Evolutionary conservation across 2,329 filamentous ascomycete species (phyloP).

Genomic region (Whalleya microplaca): DNA sequence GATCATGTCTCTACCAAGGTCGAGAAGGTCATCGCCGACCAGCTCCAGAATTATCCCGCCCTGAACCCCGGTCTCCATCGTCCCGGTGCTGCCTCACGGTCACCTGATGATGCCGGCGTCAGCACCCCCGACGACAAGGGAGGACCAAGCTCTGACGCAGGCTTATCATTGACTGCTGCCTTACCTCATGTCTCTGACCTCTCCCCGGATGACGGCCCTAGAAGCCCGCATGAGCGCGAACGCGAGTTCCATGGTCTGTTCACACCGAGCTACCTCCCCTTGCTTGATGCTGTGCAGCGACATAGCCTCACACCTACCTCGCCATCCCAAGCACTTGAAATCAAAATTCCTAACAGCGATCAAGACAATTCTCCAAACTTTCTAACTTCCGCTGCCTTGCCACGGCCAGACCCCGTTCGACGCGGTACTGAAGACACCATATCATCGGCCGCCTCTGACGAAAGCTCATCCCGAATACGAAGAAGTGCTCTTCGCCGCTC

Average conservation of each 20-base stretch:
- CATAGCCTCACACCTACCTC: slow-evolving; percentile 24
- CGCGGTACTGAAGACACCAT: slow-evolving; percentile 51
- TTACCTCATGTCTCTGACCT: slow-evolving; percentile 44
- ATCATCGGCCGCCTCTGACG: slow-evolving; percentile 57
- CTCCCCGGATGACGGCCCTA: slow-evolving; percentile 41
- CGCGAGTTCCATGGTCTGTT: slow-evolving; percentile 65
- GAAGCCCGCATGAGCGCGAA: slow-evolving; percentile 58
- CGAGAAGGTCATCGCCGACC: slow-evolving; percentile 50
- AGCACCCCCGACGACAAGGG: slow-evolving; percentile 22
- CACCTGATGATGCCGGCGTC: slow-evolving; percentile 16
- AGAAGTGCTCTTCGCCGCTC: slow-evolving; percentile 63
- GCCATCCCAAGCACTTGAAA: slow-evolving; percentile 21
- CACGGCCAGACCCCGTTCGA: slow-evolving; percentile 43
- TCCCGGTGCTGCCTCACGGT: slow-evolving; percentile 16
- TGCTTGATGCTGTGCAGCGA: slow-evolving; percentile 55
- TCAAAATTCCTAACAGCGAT: slow-evolving; percentile 35
- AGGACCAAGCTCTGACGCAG: slow-evolving; percentile 31
- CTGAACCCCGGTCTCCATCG: slow-evolving; percentile 44
- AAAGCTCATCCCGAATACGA: slow-evolving; percentile 52
- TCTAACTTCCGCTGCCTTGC: slow-evolving; percentile 21
- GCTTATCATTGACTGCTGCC: slow-evolving; percentile 45
- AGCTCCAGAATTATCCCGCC: slow-evolving; percentile 49
- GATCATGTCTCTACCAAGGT: slow-evolving; percentile 51
- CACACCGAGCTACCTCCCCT: slow-evolving; percentile 63
- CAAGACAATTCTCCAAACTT: slow-evolving; percentile 25